Conservation (phyloP, 1,284 basidiomycete genomes). For the Sporisorium scitamineum region DNA sequence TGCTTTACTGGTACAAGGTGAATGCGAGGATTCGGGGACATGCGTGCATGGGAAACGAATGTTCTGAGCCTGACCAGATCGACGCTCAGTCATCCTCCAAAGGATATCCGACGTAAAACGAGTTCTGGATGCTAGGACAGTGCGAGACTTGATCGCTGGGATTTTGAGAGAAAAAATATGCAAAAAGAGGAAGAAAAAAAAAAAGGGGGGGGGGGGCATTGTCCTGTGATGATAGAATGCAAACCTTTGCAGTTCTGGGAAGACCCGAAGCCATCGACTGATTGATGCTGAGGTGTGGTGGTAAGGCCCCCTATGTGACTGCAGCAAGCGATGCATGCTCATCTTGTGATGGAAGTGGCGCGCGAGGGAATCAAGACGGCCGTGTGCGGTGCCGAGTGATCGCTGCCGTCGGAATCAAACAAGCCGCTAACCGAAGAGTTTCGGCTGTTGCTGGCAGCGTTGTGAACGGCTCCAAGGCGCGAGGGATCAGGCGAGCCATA, state of each 20-base stretch:
- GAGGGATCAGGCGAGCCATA: conserved; percentile 18
- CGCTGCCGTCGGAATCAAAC: conserved; percentile 44
- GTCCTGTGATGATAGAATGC: neutral
- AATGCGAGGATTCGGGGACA: neutral
- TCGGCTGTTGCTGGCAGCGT: conserved; percentile 8
- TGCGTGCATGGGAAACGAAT: neutral
- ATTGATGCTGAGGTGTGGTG: neutral
- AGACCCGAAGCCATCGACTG: neutral
- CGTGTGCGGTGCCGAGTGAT: conserved; percentile 20
- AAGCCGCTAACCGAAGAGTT: conserved; percentile 33
- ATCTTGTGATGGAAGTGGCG: conserved; percentile 10
- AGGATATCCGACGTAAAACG: neutral
- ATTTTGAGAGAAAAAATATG: neutral
- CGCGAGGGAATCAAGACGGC: conserved; percentile 28
- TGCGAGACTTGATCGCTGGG: neutral
- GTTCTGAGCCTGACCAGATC: neutral
- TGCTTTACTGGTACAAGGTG: conserved; percentile 26
- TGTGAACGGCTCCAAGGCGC: conserved; percentile 10
- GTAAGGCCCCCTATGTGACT: neutral
- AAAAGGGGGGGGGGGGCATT: no score
- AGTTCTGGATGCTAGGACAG: neutral
- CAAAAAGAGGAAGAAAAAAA: neutral
- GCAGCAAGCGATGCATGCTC: conserved; percentile 1
- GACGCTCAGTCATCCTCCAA: neutral
- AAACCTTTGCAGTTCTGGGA: neutral